These are phyloP conservation scores for Bryoerythrophyllum caledonicum DNA, from an alignment of 225 moss, liverwort and hornwort genomes.

Conservation along the genomic window DNA sequence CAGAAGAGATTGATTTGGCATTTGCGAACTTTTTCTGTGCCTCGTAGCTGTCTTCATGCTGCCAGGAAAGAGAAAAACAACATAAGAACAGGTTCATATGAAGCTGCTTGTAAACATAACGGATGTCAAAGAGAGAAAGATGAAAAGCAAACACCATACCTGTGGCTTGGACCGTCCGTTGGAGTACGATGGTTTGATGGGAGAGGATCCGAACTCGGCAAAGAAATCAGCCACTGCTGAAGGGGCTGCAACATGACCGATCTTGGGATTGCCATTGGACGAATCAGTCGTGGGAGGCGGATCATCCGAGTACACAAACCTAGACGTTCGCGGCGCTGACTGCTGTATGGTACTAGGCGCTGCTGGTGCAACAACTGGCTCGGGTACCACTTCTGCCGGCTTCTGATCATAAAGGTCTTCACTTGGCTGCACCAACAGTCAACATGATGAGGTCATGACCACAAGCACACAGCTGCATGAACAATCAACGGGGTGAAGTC, in stretches of 20 bases:
- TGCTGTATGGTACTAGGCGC: slow-evolving; percentile 38
- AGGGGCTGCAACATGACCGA: slow-evolving; percentile 76
- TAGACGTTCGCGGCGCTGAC: slow-evolving; percentile 70
- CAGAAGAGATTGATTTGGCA: slow-evolving; percentile 89
- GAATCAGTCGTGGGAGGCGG: slow-evolving; percentile 33
- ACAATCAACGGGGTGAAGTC: too few relatives aligned
- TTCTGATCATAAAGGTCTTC: slow-evolving; percentile 80
- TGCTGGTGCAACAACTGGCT: slow-evolving; percentile 48
- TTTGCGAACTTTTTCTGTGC: slow-evolving; percentile 88
- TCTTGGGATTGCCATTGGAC: slow-evolving; percentile 36
- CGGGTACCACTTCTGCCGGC: slow-evolving; percentile 60
- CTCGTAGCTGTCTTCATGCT: slow-evolving; percentile 76
- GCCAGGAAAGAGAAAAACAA: slow-evolving; percentile 15
- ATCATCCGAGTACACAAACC: slow-evolving; percentile 75
- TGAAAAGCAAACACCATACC: slow-evolving; percentile 31
- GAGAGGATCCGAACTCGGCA: slow-evolving; percentile 62
- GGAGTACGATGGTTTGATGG: slow-evolving; percentile 47
- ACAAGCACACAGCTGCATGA: background rate
- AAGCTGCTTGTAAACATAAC: background rate
- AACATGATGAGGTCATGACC: slow-evolving; percentile 17
- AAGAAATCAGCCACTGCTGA: slow-evolving; percentile 70
- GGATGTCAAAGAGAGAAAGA: background rate
- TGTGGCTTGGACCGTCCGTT: slow-evolving; percentile 51
- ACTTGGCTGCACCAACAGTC: slow-evolving; percentile 49
- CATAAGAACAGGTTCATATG: background rate